Evolutionary conservation across 495 filamentous ascomycete genomes (phyloP).

Genomic region (Talaromyces liani): DNA sequence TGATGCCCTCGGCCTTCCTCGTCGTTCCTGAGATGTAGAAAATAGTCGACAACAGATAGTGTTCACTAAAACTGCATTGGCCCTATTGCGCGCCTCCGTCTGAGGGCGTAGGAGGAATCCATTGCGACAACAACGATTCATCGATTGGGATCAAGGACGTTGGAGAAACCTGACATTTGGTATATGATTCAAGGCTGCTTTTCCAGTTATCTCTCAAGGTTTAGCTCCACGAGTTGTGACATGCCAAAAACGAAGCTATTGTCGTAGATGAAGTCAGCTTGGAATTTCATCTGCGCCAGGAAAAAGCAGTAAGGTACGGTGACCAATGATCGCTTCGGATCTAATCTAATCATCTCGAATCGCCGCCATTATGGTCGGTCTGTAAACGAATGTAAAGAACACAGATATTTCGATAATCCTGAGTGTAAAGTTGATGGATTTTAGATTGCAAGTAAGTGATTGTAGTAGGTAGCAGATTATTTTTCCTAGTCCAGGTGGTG

Average conservation of each 20-base stretch:
- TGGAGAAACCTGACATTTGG: neutral
- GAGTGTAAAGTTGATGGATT: neutral
- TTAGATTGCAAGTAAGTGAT: neutral
- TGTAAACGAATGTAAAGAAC: neutral
- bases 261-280: neutral
- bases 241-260: neutral
- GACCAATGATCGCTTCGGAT: neutral
- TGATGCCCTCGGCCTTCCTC: neutral
- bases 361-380: neutral
- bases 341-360: conserved; percentile 1
- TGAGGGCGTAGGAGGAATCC: neutral
- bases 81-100: neutral
- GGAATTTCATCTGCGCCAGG: neutral
- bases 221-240: neutral
- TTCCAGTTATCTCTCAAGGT: neutral
- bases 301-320: neutral
- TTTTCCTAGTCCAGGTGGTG: neutral
- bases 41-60: neutral
- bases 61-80: neutral
- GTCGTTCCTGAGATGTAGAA: neutral
- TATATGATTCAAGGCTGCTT: neutral
- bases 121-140: neutral
- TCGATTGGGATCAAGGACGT: neutral
- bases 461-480: neutral
- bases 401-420: neutral